Evolutionary conservation across 2,329 filamentous ascomycete species (phyloP), one percentile per base, ranked within the genome.

Genomic region (Piedraia hortae): DNA sequence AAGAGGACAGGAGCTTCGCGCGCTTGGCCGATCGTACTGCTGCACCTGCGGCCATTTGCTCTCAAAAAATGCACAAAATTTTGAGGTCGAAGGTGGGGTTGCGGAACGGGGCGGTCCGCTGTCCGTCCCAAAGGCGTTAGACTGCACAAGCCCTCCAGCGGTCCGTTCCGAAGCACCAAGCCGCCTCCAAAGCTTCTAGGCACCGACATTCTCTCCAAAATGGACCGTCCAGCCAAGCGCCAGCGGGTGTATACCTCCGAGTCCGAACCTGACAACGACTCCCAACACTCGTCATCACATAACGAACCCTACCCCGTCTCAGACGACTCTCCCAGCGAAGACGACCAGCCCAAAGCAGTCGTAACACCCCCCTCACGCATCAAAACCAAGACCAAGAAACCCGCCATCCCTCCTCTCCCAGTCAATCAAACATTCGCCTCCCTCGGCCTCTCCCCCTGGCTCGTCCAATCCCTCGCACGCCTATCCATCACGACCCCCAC

Each of bases 401-500:
- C 21, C 9, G 12, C 5, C 16, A 17, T 17, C 21, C 32, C 2
- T 26, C 33, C 3, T 12, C 29, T 2, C 27, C 33, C 1, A 42
- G 31, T 34, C 21, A 32, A 29, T 11, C 19, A 34, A 5, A 42
- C 34, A n/a, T 44, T 44, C 28, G 26, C 34, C 12, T 30, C 31
- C 13, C 28, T 44, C 3, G 33, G 35, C n/a, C 32, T 42, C 3
- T 33, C 36, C 11, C 31, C 34, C 42, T 97, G 85, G 85, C 64
- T 97, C 3, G 67, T 88, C 2, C 62, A 68, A 28, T 82, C 82
- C 1, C 54, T 97, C 14, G 47, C 54, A 10, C 54, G 59, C 13
- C 65, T 75, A 60, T 75, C 78, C 14, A 91, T 97, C 41, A 73
- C 63, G 39, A 58, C 69, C 26, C 85, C 85, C 0, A 97, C 85